Evolutionary conservation across 2,329 filamentous ascomycete genomes (phyloP), one percentile per base, ranked within the genome.

Genomic region (Zymoseptoria ardabiliae): DNA sequence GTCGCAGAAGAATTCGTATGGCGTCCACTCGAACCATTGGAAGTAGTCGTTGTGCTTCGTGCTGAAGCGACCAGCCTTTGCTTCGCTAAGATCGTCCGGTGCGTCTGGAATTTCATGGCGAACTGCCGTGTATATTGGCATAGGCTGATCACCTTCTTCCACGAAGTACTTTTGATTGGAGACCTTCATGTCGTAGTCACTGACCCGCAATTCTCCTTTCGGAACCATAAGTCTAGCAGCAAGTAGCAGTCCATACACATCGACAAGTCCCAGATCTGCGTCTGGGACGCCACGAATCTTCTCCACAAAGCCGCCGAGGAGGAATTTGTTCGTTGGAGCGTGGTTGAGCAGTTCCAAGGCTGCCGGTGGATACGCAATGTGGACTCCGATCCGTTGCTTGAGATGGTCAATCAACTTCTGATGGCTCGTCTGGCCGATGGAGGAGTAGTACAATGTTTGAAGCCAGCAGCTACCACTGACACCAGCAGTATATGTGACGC

Each of bases 401-500:
- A 99, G 77, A 70, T 99, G 94, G 9, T 92, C 84, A 48, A 97
- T 83, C 20, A 96, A 80, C 45, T 80, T 83, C 21, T 81, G 78
- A 66, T 96, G 83, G 62, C 83, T 85, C 57, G 86, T 84, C 17
- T 81, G 79, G 0, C 87, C 82, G 58, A 97, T 81, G 0, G 90
- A 90, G 0, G 90, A 93, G 70, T 94, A 86, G 71, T 90, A 96
- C 3, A 99, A 80, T 0, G 89, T 81, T 72, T 97, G 93, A 5
- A 97, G 81, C 94, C 94, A 99, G 73, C 94, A 97, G 64, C 90
- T 95, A 0, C 94, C 94, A 71, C 91, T 97, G 54, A 99, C 94
- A 1, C 94, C 94, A 4, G 93, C 91, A 0, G 91, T 96, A 70
- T 99, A 99, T 1, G 92, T 97, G 10, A 90, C 83, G 71, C 94